A percentile compares a stretch with the other conserved stretches of the same genome.
Conservation (phyloP, 2,329 filamentous ascomycete species). For the Talaromyces pinophilus region DNA sequence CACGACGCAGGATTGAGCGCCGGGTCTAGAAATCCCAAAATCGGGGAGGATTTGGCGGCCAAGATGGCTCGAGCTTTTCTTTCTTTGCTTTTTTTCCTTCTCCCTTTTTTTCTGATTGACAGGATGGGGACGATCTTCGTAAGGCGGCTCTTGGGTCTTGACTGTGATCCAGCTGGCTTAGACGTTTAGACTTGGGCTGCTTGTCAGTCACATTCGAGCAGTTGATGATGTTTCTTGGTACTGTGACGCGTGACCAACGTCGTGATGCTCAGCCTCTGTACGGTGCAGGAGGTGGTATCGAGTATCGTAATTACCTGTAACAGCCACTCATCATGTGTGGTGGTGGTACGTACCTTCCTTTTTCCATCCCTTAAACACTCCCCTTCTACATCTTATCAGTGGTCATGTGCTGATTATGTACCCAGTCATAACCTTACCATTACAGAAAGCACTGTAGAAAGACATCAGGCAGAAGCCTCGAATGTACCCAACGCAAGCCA, state of each 20-base stretch:
- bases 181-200: not conserved
- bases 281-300: not conserved
- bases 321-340: not conserved
- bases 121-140: not conserved
- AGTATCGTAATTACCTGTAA: slow-evolving; percentile 4
- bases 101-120: not conserved
- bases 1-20: slow-evolving; percentile 5
- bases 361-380: not conserved
- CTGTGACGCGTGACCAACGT: slow-evolving; percentile 2
- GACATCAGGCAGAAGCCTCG: not conserved
- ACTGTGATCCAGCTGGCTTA: not conserved
- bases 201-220: not conserved
- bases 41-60: not conserved
- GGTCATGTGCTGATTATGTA: not conserved
- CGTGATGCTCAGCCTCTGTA: not conserved
- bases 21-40: slow-evolving; percentile 7
- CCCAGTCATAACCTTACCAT: not conserved
- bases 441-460: not conserved
- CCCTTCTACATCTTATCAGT: not conserved
- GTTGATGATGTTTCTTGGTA: not conserved
- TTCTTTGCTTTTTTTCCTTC: not conserved
- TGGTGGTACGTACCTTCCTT: not conserved
- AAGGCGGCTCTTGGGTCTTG: not conserved
- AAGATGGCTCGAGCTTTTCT: slow-evolving; percentile 13
- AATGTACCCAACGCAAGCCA: not conserved